Evolutionary conservation across 768 basidiomycete genomes (phyloP).

Genomic region (Termitomyces heimii): DNA sequence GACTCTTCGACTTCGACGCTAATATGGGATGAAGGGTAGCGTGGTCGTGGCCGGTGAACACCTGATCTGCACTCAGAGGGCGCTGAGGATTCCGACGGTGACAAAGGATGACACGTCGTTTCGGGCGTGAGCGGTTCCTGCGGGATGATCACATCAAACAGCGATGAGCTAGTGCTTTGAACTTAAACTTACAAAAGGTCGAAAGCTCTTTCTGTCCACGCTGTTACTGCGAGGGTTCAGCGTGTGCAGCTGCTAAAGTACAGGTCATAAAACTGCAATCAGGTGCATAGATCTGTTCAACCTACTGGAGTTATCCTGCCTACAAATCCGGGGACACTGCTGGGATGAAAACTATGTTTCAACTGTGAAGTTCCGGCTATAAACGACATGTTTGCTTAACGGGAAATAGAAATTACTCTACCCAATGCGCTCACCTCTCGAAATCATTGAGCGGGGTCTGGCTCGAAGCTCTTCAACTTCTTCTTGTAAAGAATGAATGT

Average conservation of each 20-base stretch:
- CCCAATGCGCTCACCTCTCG: conserved; percentile 29
- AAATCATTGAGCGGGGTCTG: conserved; percentile 32
- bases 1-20: conserved; percentile 41
- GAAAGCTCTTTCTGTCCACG: conserved; percentile 17
- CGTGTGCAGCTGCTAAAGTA: conserved; percentile 11
- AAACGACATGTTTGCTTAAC: neutral
- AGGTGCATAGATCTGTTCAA: neutral
- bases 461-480: conserved; percentile 73
- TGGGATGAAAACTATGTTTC: conserved; percentile 32
- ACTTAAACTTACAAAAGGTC: conserved; percentile 17
- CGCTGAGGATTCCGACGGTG: conserved; percentile 30
- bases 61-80: conserved; percentile 21
- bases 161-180: neutral
- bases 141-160: neutral
- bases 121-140: conserved; percentile 43
- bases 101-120: conserved; percentile 35
- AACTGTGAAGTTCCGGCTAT: conserved; percentile 36
- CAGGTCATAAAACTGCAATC: neutral
- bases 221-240: conserved; percentile 20
- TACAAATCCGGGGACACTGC: conserved; percentile 38
- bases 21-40: conserved; percentile 25
- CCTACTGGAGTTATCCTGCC: conserved; percentile 29
- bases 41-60: conserved; percentile 22
- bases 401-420: neutral
- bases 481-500: conserved; percentile 59